Base-by-base conservation (phyloP, 192 early-diverging fungal species). In the Chytriomyces sp. region DNA sequence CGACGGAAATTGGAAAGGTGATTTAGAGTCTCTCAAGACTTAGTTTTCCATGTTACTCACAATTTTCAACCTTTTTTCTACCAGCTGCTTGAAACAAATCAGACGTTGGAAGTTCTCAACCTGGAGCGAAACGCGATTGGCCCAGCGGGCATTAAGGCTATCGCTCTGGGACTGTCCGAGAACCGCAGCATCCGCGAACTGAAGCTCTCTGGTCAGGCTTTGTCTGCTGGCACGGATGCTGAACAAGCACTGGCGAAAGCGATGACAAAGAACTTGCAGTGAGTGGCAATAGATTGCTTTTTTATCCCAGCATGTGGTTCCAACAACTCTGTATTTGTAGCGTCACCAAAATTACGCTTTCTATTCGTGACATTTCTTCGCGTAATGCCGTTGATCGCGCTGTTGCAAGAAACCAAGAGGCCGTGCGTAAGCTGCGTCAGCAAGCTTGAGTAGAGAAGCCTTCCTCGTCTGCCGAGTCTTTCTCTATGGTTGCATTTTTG, bases 371-470 rank as follows among this genome's bases (percentile, higher is more conserved):
- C 57, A 57, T 78, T 35, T 68, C 79, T 46, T 80, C 79, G 18
- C 65, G 79, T 71, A 76, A 76, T 23, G 61, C 49, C 48, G 71
- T 80, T 20, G 79, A 80, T 50, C 78, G 79, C 23, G 75, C 78
- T 48, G 53, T 80, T 8, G 61, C 78, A 8, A 80, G 79, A 78
- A 80, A 80, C 77, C 77, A 80, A 24, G 79, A 75, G 26, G 73
- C 60, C 28, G 28, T 75, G 16, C 73, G 73, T 46, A 75, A 75
- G 64, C 73, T 65, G 48, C 73, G 73, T 53, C 53, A 57, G 20
- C 53, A 57, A 20, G 53, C 53, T 57, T 57, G 53, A 57, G 2
- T 20, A n/a, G 53, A 13, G 16, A n/a, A 57, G 0, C 1, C 53
- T 57, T 57, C 20, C 2, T 13, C 16, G 16, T 57, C 20, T 57